Percentiles rank a stretch among this genome's conserved stretches.
phyloP scores from a whole-genome alignment of 2,329 filamentous ascomycete species.

The Hymenoscyphus infarciens region DNA sequence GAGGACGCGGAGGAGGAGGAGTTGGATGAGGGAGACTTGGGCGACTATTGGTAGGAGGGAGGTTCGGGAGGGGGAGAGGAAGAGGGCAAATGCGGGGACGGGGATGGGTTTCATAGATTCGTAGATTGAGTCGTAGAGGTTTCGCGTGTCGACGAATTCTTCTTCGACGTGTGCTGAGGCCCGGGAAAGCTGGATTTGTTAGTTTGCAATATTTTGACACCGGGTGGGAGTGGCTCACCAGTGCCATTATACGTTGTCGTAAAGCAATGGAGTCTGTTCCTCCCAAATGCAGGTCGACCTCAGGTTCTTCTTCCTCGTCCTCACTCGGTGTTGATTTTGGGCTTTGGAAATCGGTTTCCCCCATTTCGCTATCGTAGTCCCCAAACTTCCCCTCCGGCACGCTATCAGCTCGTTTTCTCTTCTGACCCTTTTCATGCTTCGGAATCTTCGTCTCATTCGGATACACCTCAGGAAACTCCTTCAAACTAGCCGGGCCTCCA shows the following conservation, averaged over 20 bases:
- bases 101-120: conserved; percentile 38
- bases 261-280: conserved; percentile 31
- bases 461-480: conserved; percentile 64
- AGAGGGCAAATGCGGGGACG: conserved; percentile 38
- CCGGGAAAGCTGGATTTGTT: conserved; percentile 28
- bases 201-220: conserved; percentile 5
- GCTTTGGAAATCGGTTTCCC: conserved; percentile 45
- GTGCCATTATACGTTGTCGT: conserved; percentile 30
- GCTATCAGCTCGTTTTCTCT: conserved; percentile 45
- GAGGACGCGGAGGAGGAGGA: conserved; percentile 48
- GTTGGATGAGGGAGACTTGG: conserved; percentile 49
- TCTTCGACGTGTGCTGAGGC: conserved; percentile 39
- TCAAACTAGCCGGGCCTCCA: conserved; percentile 50
- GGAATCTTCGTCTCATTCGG: conserved; percentile 56
- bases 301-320: conserved; percentile 12
- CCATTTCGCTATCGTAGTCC: conserved; percentile 41
- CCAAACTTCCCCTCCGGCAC: conserved; percentile 13
- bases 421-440: conserved; percentile 42
- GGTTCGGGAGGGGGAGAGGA: conserved; percentile 40
- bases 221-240: conserved; percentile 24
- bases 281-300: conserved; percentile 26
- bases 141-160: conserved; percentile 44
- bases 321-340: conserved; percentile 37
- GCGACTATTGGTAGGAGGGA: conserved; percentile 37
- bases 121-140: conserved; percentile 48